These are phyloP conservation scores for Thraustochytrium striatum DNA, from an alignment of 352 stramenopile genomes.

Conservation along the genomic window DNA sequence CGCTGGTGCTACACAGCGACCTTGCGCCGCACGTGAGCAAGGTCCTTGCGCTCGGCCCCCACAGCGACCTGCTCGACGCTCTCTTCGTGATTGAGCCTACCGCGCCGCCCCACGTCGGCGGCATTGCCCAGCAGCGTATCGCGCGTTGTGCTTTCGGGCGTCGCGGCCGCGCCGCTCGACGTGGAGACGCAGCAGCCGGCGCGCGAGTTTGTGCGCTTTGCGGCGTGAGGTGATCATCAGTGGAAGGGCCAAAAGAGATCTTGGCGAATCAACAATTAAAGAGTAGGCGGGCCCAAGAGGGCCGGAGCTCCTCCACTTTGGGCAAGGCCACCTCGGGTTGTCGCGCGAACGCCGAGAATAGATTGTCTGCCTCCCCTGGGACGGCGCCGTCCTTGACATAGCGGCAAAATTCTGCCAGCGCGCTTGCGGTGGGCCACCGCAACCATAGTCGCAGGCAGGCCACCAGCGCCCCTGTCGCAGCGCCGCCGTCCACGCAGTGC, in stretches of 20 bases:
- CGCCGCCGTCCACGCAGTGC: slow-evolving; percentile 17
- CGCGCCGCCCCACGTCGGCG: background rate
- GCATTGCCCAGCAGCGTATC: background rate
- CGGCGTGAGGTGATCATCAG: no score
- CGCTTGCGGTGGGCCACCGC: slow-evolving; percentile 23
- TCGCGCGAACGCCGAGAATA: no score
- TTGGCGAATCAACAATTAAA: no score
- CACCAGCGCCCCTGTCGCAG: background rate
- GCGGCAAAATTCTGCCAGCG: slow-evolving; percentile 7
- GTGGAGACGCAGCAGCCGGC: background rate
- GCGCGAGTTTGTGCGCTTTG: slow-evolving; percentile 33
- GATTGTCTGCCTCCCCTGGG: background rate
- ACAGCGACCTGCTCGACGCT: slow-evolving; percentile 16
- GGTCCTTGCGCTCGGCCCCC: background rate
- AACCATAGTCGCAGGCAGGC: slow-evolving; percentile 21
- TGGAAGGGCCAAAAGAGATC: no score
- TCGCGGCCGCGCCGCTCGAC: slow-evolving; percentile 21
- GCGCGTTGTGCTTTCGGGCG: slow-evolving; percentile 14
- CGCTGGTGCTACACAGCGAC: background rate
- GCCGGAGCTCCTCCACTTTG: no score
- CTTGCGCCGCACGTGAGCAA: background rate
- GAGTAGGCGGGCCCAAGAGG: no score
- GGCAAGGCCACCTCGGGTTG: no score
- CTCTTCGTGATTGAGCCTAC: slow-evolving; percentile 3
- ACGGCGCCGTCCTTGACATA: slow-evolving; percentile 37